Percentiles rank a stretch among this genome's conserved stretches.
Conservation (phyloP, 768 basidiomycete species). For the Amanita muscaria region DNA sequence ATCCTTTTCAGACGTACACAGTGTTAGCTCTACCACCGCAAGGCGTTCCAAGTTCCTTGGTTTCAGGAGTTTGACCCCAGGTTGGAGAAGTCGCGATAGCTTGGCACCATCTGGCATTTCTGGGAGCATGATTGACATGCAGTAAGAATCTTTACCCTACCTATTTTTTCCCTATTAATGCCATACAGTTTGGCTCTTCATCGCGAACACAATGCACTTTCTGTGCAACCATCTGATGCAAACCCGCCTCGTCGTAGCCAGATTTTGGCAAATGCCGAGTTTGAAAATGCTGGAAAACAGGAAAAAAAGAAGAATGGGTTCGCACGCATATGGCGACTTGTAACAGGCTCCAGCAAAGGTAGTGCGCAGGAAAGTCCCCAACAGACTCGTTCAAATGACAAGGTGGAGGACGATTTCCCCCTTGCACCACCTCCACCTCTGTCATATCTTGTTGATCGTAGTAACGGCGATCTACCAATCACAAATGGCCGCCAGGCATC, state of each 20-base stretch:
- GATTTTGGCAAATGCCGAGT: conserved; percentile 31
- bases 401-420: conserved; percentile 60
- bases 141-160: conserved; percentile 43
- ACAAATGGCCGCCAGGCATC: conserved; percentile 50
- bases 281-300: conserved; percentile 34
- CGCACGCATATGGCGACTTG: conserved; percentile 73
- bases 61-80: conserved; percentile 58
- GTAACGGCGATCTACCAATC: conserved; percentile 36
- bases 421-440: conserved; percentile 87
- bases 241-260: conserved; percentile 41
- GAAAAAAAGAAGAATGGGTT: conserved; percentile 76
- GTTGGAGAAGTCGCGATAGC: conserved; percentile 76
- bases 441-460: conserved; percentile 72
- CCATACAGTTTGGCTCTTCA: conserved; percentile 66
- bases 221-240: conserved; percentile 28
- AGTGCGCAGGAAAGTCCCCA: conserved; percentile 23
- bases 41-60: conserved; percentile 73
- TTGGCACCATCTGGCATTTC: conserved; percentile 73
- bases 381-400: conserved; percentile 32
- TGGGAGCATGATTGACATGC: conserved; percentile 90
- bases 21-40: conserved; percentile 58
- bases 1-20: conserved; percentile 75
- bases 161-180: neutral
- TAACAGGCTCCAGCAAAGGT: conserved; percentile 51
- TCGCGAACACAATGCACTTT: conserved; percentile 39